Base-by-base conservation (phyloP, 140 eudicot species). In the Senecio squalidus region DNA sequence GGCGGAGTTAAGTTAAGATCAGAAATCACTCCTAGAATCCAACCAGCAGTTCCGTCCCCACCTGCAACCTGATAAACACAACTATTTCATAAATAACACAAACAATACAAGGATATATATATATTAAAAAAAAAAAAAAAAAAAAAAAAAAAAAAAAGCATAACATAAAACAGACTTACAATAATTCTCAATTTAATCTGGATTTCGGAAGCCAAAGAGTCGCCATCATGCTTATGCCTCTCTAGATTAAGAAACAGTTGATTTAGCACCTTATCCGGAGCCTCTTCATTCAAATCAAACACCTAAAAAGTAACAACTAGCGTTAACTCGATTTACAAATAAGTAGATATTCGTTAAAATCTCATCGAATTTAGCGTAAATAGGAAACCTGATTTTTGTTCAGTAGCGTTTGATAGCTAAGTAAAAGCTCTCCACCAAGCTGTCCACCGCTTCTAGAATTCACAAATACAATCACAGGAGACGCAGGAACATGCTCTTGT, bases 1-100 rank as follows among this genome's bases (percentile, higher is more conserved):
- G 93, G 74, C 9, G 75, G 84, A 55, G 79, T 33, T 55, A 89
- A 68, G 28, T 82, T 82, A 45, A 89, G 80, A 70, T 89, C 97
- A 39, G 81, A 72, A 30, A 89, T 74, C 55, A 89, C 97, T 64
- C 97, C 92, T 65, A 89, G 95, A 21, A 89, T 74, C 97, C 97
- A 89, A 57, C 93, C 89, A 65, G 97, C 97, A 14, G 97, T 89
- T 55, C 97, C 97, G 77, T 89, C 97, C 40, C 97, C 97, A 7
- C 97, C 97, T 30, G 97, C 97, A 76, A 89, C 97, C 97, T 89
- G 21, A 38, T 38, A 51, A n/a, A 58, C 40, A 15, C 34, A 11
- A 62, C 43, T 28, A 5, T 11, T 27, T 36, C 43, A 56, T 63
- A 57, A 54, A 51, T 33, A 1, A 38, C 17, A 24, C 6, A 22